These are phyloP conservation scores for Yarrowia sp. DNA, from an alignment of 805 yeast genomes.

Conservation along the genomic window DNA sequence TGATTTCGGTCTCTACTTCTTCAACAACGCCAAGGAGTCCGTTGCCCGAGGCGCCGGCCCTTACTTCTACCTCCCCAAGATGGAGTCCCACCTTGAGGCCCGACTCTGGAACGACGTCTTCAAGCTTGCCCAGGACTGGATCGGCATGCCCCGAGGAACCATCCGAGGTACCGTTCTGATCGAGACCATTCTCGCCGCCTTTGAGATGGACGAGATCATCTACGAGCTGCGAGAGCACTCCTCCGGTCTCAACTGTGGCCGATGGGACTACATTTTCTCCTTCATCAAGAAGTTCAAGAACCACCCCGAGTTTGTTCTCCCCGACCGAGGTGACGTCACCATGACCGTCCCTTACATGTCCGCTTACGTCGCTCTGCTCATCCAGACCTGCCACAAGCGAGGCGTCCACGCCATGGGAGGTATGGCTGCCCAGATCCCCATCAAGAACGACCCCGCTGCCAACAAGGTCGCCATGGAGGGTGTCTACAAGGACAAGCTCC, in stretches of 20 bases:
- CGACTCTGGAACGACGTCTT: constrained; percentile 77
- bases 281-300: constrained; percentile 70
- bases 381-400: constrained; percentile 72
- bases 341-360: constrained; percentile 76
- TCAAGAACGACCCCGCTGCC: constrained; percentile 66
- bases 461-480: constrained; percentile 71
- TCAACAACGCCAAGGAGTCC: constrained; percentile 69
- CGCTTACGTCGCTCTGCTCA: constrained; percentile 67
- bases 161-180: constrained; percentile 75
- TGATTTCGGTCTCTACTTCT: constrained; percentile 74
- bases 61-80: constrained; percentile 75
- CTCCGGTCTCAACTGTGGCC: constrained; percentile 76
- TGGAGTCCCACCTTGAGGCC: constrained; percentile 80
- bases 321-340: constrained; percentile 73
- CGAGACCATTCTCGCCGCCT: constrained; percentile 75
- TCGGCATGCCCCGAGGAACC: constrained; percentile 69
- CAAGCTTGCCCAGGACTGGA: constrained; percentile 67
- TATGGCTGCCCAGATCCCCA: constrained; percentile 80
- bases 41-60: constrained; percentile 68
- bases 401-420: constrained; percentile 82
- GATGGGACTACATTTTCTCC: constrained; percentile 80
- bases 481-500: constrained; percentile 69
- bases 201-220: constrained; percentile 80
- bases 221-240: constrained; percentile 75
- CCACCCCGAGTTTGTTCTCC: constrained; percentile 66